Percentiles rank a stretch among this genome's conserved stretches.
Evolutionary conservation across 2,329 filamentous ascomycete species (phyloP).

Genomic region (Tricladium varicosporioides): DNA sequence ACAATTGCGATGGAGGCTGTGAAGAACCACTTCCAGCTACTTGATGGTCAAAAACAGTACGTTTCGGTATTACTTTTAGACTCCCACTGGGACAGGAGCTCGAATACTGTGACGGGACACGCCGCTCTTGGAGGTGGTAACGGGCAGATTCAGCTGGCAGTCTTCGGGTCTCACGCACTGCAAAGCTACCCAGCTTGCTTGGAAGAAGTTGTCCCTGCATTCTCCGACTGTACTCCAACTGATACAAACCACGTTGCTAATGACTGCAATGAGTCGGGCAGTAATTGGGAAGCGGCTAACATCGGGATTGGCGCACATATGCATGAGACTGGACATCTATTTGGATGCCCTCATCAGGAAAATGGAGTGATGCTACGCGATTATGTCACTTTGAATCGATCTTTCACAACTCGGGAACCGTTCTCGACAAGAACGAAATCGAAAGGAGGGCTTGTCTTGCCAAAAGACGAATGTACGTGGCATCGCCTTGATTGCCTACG

Average conservation of each 20-base stretch:
- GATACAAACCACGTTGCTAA: slow-evolving; percentile 80
- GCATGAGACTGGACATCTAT: slow-evolving; percentile 85
- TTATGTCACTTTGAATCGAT: slow-evolving; percentile 79
- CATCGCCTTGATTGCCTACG: slow-evolving; percentile 85
- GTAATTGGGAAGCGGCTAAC: slow-evolving; percentile 93
- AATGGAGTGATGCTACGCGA: slow-evolving; percentile 90
- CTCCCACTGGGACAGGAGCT: slow-evolving; percentile 76
- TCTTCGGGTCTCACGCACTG: slow-evolving; percentile 89
- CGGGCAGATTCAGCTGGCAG: slow-evolving; percentile 75
- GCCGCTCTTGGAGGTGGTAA: slow-evolving; percentile 77
- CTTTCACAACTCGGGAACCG: slow-evolving; percentile 77
- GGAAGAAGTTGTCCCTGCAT: slow-evolving; percentile 86
- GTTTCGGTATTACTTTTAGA: slow-evolving; percentile 87
- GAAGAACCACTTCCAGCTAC: slow-evolving; percentile 70
- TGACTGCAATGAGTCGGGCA: slow-evolving; percentile 82
- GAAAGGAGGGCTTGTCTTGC: slow-evolving; percentile 72
- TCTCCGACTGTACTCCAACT: slow-evolving; percentile 86
- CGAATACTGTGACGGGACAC: slow-evolving; percentile 73
- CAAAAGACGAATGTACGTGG: slow-evolving; percentile 85
- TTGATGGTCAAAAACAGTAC: slow-evolving; percentile 78
- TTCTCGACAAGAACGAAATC: slow-evolving; percentile 85
- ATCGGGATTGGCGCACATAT: slow-evolving; percentile 91
- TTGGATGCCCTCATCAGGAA: slow-evolving; percentile 88
- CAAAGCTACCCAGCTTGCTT: slow-evolving; percentile 88
- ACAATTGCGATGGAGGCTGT: slow-evolving; percentile 76